These are phyloP conservation scores for Cryptococcus neoformans DNA, from an alignment of 1,284 basidiomycete genomes.

Conservation along the genomic window DNA sequence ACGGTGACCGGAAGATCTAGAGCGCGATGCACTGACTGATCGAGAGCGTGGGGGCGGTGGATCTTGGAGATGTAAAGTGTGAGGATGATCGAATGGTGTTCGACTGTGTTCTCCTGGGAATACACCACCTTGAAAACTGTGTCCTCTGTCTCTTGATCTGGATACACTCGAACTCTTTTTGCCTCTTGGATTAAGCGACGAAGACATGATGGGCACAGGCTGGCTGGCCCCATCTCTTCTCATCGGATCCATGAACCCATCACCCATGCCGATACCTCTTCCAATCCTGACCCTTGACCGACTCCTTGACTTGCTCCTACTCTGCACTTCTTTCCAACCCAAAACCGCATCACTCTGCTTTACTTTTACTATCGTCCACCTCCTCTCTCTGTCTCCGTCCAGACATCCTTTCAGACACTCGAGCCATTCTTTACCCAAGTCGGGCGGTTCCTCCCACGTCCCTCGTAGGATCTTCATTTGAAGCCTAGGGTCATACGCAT, in stretches of 20 bases:
- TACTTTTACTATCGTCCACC: conserved; percentile 74
- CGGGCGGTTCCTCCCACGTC: conserved; percentile 54
- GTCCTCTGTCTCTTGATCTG: conserved; percentile 7
- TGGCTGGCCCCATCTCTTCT: conserved; percentile 5
- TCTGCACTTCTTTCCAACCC: conserved; percentile 60
- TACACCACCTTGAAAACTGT: too few species aligned
- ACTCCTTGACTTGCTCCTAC: conserved; percentile 28
- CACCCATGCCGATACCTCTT: background rate
- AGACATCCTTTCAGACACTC: conserved; percentile 73
- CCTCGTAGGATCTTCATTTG: conserved; percentile 88
- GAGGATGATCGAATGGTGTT: conserved; percentile 1
- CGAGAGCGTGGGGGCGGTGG: conserved; percentile 7
- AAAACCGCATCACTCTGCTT: conserved; percentile 74
- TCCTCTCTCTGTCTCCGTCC: conserved; percentile 56
- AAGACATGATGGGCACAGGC: conserved; percentile 11
- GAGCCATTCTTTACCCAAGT: conserved; percentile 65
- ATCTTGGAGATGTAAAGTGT: too few species aligned
- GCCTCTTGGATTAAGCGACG: background rate
- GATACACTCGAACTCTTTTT: background rate
- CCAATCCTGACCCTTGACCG: conserved; percentile 15
- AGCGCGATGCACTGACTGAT: conserved; percentile 15
- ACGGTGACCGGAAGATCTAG: conserved; percentile 9
- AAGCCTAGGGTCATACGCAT: conserved; percentile 82
- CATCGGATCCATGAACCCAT: background rate
- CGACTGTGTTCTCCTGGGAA: background rate